Percentiles rank a stretch among this genome's conserved stretches.
Evolutionary conservation across 1,284 basidiomycete genomes (phyloP).

Genomic region (Cerrena zonata): DNA sequence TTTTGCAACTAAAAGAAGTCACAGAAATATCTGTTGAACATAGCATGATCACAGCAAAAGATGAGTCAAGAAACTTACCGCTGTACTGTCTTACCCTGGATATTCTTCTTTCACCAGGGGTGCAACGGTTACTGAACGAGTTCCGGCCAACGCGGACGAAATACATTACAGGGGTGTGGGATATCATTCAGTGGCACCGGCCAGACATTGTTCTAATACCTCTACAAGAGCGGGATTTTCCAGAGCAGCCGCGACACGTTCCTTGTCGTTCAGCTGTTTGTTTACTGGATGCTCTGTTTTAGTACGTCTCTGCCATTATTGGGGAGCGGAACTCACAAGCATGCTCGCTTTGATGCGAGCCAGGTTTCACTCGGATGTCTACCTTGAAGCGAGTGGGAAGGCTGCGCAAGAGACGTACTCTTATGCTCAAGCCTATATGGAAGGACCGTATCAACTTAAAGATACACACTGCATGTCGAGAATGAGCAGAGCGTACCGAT

Average conservation of each 20-base stretch:
- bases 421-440: conserved; percentile 76
- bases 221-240: conserved; percentile 86
- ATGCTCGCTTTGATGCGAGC: conserved; percentile 92
- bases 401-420: conserved; percentile 85
- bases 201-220: conserved; percentile 84
- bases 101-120: too few species aligned
- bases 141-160: too few species aligned
- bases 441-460: neutral
- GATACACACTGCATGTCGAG: neutral
- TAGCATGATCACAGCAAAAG: too few species aligned
- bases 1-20: too few species aligned
- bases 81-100: too few species aligned
- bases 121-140: too few species aligned
- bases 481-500: conserved; percentile 60
- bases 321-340: conserved; percentile 49
- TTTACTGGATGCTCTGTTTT: conserved; percentile 78
- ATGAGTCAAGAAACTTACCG: too few species aligned
- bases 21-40: too few species aligned
- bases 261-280: conserved; percentile 98
- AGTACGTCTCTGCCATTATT: neutral
- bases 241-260: conserved; percentile 92
- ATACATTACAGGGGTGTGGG: too few species aligned
- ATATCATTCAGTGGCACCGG: conserved; percentile 26
- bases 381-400: conserved; percentile 92
- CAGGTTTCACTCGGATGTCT: conserved; percentile 88